A percentile compares a stretch with the other conserved stretches of the same genome.
phyloP scores from a whole-genome alignment of 768 basidiomycete species.

The Rhizopogon vesiculosus region DNA sequence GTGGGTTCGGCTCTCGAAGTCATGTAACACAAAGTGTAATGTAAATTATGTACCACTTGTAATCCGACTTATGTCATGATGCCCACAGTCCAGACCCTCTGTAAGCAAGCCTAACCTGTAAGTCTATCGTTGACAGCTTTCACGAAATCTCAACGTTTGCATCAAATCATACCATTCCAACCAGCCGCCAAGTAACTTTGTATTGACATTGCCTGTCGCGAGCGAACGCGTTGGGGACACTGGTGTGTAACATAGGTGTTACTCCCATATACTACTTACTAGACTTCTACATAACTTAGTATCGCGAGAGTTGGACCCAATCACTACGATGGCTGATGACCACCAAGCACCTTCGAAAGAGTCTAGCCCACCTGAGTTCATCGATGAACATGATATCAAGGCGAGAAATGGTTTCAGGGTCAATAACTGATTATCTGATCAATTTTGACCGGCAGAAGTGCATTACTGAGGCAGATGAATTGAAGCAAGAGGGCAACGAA shows the following conservation, averaged over 20 bases:
- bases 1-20: not conserved
- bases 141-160: not conserved
- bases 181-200: not conserved
- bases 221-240: not conserved
- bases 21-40: too few relatives aligned
- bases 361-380: not conserved
- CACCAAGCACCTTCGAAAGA: not conserved
- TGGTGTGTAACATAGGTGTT: not conserved
- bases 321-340: not conserved
- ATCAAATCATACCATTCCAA: not conserved
- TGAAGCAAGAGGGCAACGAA: slow-evolving; percentile 75
- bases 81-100: not conserved
- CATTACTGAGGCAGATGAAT: slow-evolving; percentile 48
- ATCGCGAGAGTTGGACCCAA: not conserved
- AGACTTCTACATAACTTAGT: too few relatives aligned
- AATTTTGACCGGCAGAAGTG: slow-evolving; percentile 29
- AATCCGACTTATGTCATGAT: not conserved
- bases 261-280: too few relatives aligned
- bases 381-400: not conserved
- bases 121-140: not conserved
- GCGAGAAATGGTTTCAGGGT: not conserved
- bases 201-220: not conserved
- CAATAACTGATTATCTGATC: not conserved
- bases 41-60: too few relatives aligned
- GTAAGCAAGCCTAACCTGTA: not conserved